phyloP scores from a whole-genome alignment of 108 stramenopile species.

The Cyclotella baltica region DNA sequence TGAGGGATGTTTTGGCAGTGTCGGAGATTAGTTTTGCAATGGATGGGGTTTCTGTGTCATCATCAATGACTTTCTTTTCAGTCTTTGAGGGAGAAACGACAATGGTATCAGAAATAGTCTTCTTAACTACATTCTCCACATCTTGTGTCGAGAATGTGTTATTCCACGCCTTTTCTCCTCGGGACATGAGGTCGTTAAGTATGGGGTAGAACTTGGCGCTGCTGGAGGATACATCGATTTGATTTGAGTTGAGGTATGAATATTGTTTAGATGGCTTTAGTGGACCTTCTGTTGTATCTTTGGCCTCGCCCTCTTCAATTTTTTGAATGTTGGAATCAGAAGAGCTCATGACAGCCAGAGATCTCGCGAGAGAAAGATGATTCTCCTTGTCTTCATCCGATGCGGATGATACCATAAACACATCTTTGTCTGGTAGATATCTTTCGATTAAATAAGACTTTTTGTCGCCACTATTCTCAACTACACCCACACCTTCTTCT shows the following conservation, averaged over 20 bases:
- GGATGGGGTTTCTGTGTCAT: neutral
- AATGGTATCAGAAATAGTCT: slow-evolving; percentile 2
- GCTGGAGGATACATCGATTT: slow-evolving; percentile 54
- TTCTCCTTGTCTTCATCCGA: slow-evolving; percentile 22
- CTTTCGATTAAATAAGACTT: slow-evolving; percentile 45
- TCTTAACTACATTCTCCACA: neutral
- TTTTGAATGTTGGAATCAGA: slow-evolving; percentile 27
- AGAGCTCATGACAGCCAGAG: slow-evolving; percentile 19
- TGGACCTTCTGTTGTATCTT: neutral
- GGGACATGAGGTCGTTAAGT: slow-evolving; percentile 62
- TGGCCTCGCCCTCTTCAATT: neutral
- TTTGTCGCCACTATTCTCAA: slow-evolving; percentile 1
- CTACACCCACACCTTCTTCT: neutral
- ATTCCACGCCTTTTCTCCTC: slow-evolving; percentile 42
- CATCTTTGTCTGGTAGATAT: slow-evolving; percentile 29
- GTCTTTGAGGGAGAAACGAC: neutral
- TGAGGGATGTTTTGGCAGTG: slow-evolving; percentile 24
- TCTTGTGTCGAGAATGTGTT: slow-evolving; percentile 10
- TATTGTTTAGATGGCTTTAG: neutral
- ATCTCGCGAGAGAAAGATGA: slow-evolving; percentile 17
- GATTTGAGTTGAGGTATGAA: slow-evolving; percentile 20
- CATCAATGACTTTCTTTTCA: neutral
- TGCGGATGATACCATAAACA: slow-evolving; percentile 39
- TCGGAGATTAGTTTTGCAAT: slow-evolving; percentile 27
- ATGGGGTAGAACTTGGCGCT: slow-evolving; percentile 84